Base-by-base conservation (phyloP, 441 rosid species). In the Euphorbia schlechtendalii region DNA sequence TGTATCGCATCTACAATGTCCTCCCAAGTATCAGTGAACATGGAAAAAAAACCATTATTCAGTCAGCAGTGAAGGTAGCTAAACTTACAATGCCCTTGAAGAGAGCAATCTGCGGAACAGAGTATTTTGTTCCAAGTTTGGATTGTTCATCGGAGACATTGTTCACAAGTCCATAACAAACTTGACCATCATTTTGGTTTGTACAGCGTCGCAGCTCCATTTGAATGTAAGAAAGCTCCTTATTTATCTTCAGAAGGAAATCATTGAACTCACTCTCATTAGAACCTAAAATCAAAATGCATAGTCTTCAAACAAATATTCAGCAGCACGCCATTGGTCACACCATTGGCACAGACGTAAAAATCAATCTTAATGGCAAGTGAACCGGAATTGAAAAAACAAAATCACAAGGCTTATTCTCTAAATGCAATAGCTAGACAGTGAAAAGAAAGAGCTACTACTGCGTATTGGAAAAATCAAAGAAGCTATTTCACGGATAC, bases 141-240 rank as follows among this genome's bases (percentile, higher is more conserved):
- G 97, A 90, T 46, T 93, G 96, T n/a, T 88, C 96, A 52, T 93
- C 97, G 0, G 95, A 73, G 13, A 88, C 83, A 66, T 73, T 84
- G 74, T 93, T 93, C 52, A 90, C 95, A 45, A 93, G 70, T 21
- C 99, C 99, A 66, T 85, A 93, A 68, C 74, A 87, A 60, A 90
- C 82, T 65, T 56, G 73, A 12, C 97, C 96, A 59, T 84, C 86
- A 63, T 86, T 80, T 71, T 90, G 99, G 68, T 87, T 79, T 68
- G 84, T 80, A 70, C 96, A 88, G 28, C 83, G 83, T 61, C 92
- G 77, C 74, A 93, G 60, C 80, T 90, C 98, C 76, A 88, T 84
- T 62, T 93, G 86, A 63, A 84, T 83, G 61, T 69, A 80, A 0
- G 96, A 86, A 43, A 93, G 88, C 64, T 88, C 94, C 88, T 82